These are phyloP conservation scores for Eutypa lata DNA, from an alignment of 2,329 filamentous ascomycete genomes.

Conservation along the genomic window DNA sequence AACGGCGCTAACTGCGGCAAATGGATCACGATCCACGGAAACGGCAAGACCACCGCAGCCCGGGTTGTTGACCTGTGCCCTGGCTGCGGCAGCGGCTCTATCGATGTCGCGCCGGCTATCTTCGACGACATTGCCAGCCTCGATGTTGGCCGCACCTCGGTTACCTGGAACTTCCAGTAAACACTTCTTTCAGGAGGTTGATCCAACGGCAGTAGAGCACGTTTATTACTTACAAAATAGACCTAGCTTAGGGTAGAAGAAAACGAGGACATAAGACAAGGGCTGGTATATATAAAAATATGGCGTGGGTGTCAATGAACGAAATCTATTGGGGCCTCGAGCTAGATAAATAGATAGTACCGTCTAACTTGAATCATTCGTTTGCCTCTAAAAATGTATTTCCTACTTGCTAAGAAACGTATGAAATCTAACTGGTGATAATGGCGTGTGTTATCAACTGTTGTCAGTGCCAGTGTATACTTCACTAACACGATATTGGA, in stretches of 20 bases:
- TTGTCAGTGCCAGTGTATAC: too few relatives aligned
- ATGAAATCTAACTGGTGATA: too few relatives aligned
- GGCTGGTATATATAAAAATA: neutral
- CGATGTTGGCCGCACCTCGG: constrained; percentile 12
- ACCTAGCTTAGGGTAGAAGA: neutral
- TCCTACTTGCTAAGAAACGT: neutral
- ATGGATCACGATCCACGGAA: constrained; percentile 18
- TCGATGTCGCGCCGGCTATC: constrained; percentile 25
- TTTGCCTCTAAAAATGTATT: neutral
- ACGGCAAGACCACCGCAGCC: constrained; percentile 19
- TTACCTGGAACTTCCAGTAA: constrained; percentile 19
- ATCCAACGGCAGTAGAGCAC: too few relatives aligned
- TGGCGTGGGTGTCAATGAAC: neutral
- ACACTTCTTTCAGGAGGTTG: neutral
- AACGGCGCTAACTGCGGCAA: constrained; percentile 21
- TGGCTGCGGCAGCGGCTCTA: constrained; percentile 17
- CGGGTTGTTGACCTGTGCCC: constrained; percentile 26
- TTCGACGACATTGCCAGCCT: constrained; percentile 16
- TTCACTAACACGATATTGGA: too few relatives aligned
- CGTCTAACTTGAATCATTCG: neutral
- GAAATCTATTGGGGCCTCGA: too few relatives aligned
- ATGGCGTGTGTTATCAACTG: too few relatives aligned
- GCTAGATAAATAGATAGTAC: neutral
- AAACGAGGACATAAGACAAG: neutral
- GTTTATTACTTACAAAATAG: too few relatives aligned